Base-by-base conservation (phyloP, 2,329 filamentous ascomycete genomes). In the Talaromyces sp. region DNA sequence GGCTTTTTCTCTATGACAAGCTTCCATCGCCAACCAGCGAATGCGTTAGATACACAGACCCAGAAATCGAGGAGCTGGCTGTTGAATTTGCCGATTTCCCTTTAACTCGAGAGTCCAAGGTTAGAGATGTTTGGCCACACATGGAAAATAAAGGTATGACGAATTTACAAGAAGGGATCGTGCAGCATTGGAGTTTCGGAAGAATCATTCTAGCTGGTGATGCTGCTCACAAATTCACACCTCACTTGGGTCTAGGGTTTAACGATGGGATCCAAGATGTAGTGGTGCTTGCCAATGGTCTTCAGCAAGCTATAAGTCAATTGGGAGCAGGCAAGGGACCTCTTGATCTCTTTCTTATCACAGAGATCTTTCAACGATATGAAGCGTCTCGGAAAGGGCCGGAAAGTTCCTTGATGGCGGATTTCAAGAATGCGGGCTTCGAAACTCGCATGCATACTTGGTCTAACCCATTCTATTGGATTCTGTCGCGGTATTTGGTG, bases 141-240 rank as follows among this genome's bases (percentile, higher is more conserved):
- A 60, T 11, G 56, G 58, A 39, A 5, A 32, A 11, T 3, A 60
- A 59, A 0, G 71, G 70, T 2, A 55, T 75, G n/a, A 65, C 68
- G 0, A 66, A 68, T 39, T 57, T 77, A 1, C 70, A 75, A 16
- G 74, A 77, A 43, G 75, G 73, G 0, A 62, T 75, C 1, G 62
- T 72, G 8, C 41, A 59, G n/a, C 59, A 73, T 42, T 76, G 72
- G 74, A 71, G 66, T 49, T 63, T 59, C 4, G 70, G 72, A 1
- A 61, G 70, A 1, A 57, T 76, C 8, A 71, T 71, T 1, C 67
- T 77, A 1, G 66, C 60, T 0, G 74, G 74, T 0, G 74, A 77
- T 40, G 57, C 74, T 0, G 65, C 63, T 1, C 74, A 76, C 49
- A 76, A 75, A 35, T 69, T 70, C 44, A 75, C 72, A 0, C 71